Evolutionary conservation across 2,329 filamentous ascomycete species (phyloP).

Genomic region (Pyrenochaeta sp.): DNA sequence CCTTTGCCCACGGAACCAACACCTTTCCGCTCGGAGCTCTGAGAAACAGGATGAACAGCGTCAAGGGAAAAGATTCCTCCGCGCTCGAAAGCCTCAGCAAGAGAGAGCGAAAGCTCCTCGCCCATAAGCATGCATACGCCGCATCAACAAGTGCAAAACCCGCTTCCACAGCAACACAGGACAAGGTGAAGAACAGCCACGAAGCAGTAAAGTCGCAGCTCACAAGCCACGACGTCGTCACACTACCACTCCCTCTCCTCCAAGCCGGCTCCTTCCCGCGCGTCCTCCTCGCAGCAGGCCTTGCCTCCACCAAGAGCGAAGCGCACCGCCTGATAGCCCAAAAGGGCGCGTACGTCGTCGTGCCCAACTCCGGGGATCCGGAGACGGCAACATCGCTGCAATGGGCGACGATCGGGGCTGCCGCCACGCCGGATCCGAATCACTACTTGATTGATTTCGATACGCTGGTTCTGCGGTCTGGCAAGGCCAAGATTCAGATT

Average conservation of each 20-base stretch:
- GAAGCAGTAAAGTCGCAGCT: too few species aligned
- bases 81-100: constrained; percentile 6
- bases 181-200: constrained; percentile 54
- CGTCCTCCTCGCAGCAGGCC: constrained; percentile 67
- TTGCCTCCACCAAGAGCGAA: constrained; percentile 64
- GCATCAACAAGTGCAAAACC: constrained; percentile 22
- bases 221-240: constrained; percentile 63
- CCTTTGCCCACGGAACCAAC: constrained; percentile 48
- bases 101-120: constrained; percentile 21
- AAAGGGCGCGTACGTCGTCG: constrained; percentile 65
- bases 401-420: constrained; percentile 69
- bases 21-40: constrained; percentile 37
- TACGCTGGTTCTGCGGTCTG: constrained; percentile 62
- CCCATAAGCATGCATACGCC: constrained; percentile 38
- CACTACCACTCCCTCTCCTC: constrained; percentile 66
- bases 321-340: constrained; percentile 64
- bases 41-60: constrained; percentile 21
- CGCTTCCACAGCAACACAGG: constrained; percentile 13
- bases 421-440: constrained; percentile 64
- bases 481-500: constrained; percentile 68
- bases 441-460: constrained; percentile 66
- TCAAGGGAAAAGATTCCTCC: constrained; percentile 5
- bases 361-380: constrained; percentile 54
- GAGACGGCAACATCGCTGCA: constrained; percentile 56
- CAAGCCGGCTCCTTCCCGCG: constrained; percentile 62